A percentile compares a stretch with the other conserved stretches of the same genome.
Conservation (phyloP, 345 rosid species). For the Brassica incana region DNA sequence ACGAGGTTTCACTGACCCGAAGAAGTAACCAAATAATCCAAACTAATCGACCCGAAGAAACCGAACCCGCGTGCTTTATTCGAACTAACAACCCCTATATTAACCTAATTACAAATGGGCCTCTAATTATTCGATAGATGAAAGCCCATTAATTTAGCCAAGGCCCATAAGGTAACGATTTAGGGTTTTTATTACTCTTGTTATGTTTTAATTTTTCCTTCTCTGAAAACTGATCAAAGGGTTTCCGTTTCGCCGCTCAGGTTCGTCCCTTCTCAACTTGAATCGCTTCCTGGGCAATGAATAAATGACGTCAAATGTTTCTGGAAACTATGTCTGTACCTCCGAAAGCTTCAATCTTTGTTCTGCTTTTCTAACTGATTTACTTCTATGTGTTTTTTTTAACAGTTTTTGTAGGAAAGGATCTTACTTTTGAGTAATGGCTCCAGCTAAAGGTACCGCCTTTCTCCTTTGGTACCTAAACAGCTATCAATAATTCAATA, state of each 20-base stretch:
- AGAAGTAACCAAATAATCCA: too few relatives aligned
- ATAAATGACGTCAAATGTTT: background rate
- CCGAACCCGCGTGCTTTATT: too few relatives aligned
- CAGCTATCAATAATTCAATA: background rate
- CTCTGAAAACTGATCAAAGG: conserved; percentile 1
- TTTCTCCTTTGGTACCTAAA: background rate
- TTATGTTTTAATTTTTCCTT: conserved; percentile 3
- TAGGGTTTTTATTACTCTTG: conserved; percentile 22
- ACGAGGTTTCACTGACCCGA: too few relatives aligned
- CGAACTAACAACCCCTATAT: too few relatives aligned
- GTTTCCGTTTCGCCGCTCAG: conserved; percentile 31
- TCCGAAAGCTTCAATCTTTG: background rate
- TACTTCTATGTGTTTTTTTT: background rate
- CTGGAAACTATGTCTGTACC: background rate
- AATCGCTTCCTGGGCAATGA: background rate
- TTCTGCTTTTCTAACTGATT: background rate
- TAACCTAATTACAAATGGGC: background rate
- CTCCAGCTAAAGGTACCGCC: conserved; percentile 40
- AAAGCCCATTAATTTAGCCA: background rate
- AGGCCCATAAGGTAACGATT: conserved; percentile 7
- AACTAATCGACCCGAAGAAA: too few relatives aligned
- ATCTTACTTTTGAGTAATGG: conserved; percentile 28
- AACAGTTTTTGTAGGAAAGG: conserved; percentile 24
- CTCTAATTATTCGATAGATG: background rate
- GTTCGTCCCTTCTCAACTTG: conserved; percentile 22